These are phyloP conservation scores for Crithidia thermophila DNA, from an alignment of 208 protist genomes.

Conservation along the genomic window DNA sequence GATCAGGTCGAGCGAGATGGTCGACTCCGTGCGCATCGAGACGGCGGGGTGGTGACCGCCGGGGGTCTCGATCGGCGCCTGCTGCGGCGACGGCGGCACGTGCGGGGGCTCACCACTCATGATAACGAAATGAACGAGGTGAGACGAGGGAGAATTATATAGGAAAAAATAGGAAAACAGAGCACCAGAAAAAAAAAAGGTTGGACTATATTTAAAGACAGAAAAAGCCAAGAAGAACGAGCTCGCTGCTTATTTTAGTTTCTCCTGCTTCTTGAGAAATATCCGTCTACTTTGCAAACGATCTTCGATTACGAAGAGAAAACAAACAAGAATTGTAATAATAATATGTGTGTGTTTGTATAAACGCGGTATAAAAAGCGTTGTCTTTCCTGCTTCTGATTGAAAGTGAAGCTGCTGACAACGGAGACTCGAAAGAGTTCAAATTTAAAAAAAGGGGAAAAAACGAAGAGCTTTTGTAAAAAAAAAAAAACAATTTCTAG, in stretches of 20 bases:
- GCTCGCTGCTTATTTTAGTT: no score
- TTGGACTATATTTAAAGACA: no score
- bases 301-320: no score
- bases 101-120: slow-evolving; percentile 73
- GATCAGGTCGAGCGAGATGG: slow-evolving; percentile 75
- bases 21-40: slow-evolving; percentile 53
- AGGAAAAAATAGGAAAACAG: no score
- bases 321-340: no score
- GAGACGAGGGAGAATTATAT: neutral
- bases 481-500: slow-evolving; percentile 6
- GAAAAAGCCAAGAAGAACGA: no score
- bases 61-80: slow-evolving; percentile 45
- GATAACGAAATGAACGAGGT: slow-evolving; percentile 22
- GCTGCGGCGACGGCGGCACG: slow-evolving; percentile 80
- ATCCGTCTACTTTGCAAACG: no score
- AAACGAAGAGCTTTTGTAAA: neutral
- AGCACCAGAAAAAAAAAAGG: no score
- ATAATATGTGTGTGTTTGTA: no score
- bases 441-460: neutral
- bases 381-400: no score
- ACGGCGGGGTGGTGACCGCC: slow-evolving; percentile 46
- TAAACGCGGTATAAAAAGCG: no score
- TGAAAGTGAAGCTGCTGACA: neutral
- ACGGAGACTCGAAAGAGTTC: neutral
- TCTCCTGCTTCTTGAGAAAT: no score